Evolutionary conservation across 805 yeast species (phyloP).

Genomic region (Pichia membranifaciens): DNA sequence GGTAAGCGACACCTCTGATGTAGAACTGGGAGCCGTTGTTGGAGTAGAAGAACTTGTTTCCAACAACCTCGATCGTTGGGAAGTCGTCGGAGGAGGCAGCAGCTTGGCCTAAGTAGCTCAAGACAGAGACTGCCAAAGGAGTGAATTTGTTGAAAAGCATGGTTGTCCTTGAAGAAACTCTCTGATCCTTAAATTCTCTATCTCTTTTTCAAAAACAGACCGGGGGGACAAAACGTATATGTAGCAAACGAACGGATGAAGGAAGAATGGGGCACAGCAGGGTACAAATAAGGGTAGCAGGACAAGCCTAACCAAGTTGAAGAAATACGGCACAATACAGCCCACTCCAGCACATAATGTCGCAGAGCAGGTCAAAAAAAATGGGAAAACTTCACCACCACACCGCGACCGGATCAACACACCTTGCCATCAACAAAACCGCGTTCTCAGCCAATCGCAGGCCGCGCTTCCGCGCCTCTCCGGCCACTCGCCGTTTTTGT

Average conservation of each 20-base stretch:
- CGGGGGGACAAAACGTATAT: too few species aligned
- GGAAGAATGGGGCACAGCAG: too few species aligned
- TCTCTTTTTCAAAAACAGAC: too few species aligned
- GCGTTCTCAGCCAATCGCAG: neutral
- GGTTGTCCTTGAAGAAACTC: neutral
- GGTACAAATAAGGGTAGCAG: too few species aligned
- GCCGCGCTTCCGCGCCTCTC: neutral
- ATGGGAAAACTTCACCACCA: neutral
- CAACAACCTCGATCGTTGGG: constrained; percentile 66
- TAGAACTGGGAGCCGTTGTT: constrained; percentile 76
- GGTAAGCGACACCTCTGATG: constrained; percentile 77
- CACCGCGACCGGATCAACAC: too few species aligned
- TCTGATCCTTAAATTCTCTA: too few species aligned
- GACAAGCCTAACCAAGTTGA: too few species aligned
- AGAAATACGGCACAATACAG: too few species aligned
- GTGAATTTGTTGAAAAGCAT: constrained; percentile 34
- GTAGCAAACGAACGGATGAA: too few species aligned
- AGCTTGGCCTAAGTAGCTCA: constrained; percentile 14
- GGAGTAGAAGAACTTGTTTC: constrained; percentile 71
- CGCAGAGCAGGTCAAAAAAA: neutral
- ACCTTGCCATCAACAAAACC: too few species aligned
- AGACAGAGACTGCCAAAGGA: constrained; percentile 24
- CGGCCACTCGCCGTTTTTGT: too few species aligned
- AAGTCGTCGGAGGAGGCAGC: constrained; percentile 37
- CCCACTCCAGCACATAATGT: too few species aligned